These are phyloP conservation scores for Papiliotrema laurentii DNA, from an alignment of 1,284 basidiomycete genomes.

Conservation along the genomic window DNA sequence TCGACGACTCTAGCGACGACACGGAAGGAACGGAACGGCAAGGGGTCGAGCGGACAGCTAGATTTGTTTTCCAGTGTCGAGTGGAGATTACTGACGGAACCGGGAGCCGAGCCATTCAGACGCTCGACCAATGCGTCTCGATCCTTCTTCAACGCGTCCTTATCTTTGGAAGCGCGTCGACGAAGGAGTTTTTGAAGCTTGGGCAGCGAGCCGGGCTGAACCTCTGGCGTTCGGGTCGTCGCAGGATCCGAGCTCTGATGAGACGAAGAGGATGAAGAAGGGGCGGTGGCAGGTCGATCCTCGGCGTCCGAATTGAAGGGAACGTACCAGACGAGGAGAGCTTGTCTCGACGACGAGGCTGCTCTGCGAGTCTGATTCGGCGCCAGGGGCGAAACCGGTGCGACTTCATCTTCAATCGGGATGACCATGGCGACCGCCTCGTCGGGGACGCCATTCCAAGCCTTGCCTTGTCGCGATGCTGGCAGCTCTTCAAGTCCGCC, in stretches of 20 bases:
- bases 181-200: constrained; percentile 42
- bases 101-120: not conserved
- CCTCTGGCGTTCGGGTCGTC: no score
- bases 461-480: constrained; percentile 32
- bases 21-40: constrained; percentile 45
- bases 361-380: not conserved
- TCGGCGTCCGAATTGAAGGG: constrained; percentile 38
- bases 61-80: not conserved
- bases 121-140: not conserved
- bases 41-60: constrained; percentile 14
- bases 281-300: constrained; percentile 6
- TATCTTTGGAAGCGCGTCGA: constrained; percentile 30
- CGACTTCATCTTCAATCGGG: constrained; percentile 24
- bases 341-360: constrained; percentile 18
- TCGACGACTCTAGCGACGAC: constrained; percentile 44
- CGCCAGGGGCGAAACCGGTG: not conserved
- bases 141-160: constrained; percentile 16
- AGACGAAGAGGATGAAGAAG: constrained; percentile 4
- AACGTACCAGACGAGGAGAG: constrained; percentile 45
- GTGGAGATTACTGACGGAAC: not conserved
- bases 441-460: constrained; percentile 43
- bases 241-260: not conserved
- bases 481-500: not conserved
- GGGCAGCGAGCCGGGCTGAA: constrained; percentile 20
- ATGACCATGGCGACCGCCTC: constrained; percentile 48